Conservation (phyloP, 805 yeast species). For the Candida morakotiae region DNA sequence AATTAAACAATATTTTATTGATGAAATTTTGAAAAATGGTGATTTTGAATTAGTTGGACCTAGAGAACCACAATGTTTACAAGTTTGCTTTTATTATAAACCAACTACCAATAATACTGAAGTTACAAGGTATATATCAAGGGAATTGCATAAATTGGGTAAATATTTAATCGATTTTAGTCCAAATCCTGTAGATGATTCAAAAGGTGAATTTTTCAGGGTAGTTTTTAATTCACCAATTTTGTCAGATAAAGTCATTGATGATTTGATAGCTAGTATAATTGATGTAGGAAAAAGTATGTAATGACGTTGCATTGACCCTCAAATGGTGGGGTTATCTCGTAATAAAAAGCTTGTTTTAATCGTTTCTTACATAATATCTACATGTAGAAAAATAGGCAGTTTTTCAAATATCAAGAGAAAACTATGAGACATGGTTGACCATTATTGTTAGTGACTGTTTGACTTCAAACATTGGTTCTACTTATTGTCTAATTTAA, state of each 20-base stretch:
- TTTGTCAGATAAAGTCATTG: constrained; percentile 29
- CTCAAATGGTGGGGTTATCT: neutral
- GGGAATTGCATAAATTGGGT: constrained; percentile 56
- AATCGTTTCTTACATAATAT: too few species aligned
- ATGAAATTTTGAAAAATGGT: constrained; percentile 27
- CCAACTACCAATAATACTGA: constrained; percentile 46
- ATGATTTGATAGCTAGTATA: constrained; percentile 32
- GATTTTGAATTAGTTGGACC: constrained; percentile 50
- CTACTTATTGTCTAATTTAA: too few species aligned
- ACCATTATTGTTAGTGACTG: too few species aligned
- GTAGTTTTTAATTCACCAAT: constrained; percentile 78
- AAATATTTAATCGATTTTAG: constrained; percentile 74
- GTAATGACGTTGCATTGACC: neutral
- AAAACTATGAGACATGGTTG: too few species aligned
- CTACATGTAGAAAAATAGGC: too few species aligned
- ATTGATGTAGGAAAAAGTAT: constrained; percentile 8
- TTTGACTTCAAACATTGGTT: too few species aligned
- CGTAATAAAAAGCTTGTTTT: too few species aligned
- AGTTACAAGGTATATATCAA: constrained; percentile 59
- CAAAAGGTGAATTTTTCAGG: constrained; percentile 74
- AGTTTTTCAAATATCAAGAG: too few species aligned
- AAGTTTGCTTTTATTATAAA: constrained; percentile 75
- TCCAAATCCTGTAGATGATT: constrained; percentile 52
- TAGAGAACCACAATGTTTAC: constrained; percentile 63
- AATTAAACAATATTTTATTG: constrained; percentile 60